Base-by-base conservation (phyloP, 2,329 filamentous ascomycete species). In the Madurella mycetomatis region DNA sequence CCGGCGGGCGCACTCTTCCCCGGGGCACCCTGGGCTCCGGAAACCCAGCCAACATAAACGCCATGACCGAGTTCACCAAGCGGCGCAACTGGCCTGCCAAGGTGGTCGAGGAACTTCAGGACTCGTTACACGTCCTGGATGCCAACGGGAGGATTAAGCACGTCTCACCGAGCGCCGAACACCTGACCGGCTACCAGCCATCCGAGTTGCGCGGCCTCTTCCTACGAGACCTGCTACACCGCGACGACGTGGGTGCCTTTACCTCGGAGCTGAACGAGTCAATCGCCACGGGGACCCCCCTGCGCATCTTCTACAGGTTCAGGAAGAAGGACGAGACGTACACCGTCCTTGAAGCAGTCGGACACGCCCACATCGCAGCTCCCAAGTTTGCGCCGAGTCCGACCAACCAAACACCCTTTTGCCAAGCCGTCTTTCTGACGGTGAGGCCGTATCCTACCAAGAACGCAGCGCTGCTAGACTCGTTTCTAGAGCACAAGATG, bases 401-500 rank as follows among this genome's bases (percentile, higher is more conserved):
- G 1, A 79, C 80, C 60, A 86, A 86, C 60, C 78, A 83, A 55
- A 80, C 83, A 2, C 81, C 84, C 1, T 87, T 88, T 62, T 96
- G 91, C 69, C 84, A 90, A 64, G 92, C 92, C 39, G 90, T 96
- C 63, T 96, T 96, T 69, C 88, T 97, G 77, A 92, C 95, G 85
- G 85, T 90, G 9, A 82, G 92, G 17, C 89, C 89, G 1, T 96
- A 96, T 69, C 91, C 90, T 5, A 95, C 88, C 31, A 92, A 88
- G 72, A 95, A 92, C 66, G 86, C 90, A 1, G 83, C 82, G 3
- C 78, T 96, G 11, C 78, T 96, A 17, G 92, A 97, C 72, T 95
- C 91, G 0, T 96, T 96, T 65, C 77, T 97, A 30, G 92, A 97
- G 69, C 92, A 96, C 74, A 96, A 96, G 72, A 92, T 96, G 51